Conservation (phyloP, 1,139 yeast species). For the Taphrina wiesneri region DNA sequence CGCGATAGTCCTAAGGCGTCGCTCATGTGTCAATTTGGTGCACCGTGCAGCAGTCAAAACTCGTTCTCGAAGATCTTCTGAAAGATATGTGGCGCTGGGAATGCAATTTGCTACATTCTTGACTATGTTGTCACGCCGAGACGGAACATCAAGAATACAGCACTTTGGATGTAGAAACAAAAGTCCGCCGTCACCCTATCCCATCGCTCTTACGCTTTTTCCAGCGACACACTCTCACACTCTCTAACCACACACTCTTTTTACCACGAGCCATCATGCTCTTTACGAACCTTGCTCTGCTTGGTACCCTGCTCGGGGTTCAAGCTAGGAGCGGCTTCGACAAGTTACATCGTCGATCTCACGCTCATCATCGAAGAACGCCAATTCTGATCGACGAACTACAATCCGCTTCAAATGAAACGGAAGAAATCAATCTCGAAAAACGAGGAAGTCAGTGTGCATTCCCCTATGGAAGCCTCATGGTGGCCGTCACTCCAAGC, state of each 20-base stretch:
- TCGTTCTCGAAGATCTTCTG: slow-evolving; percentile 2
- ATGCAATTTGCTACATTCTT: slow-evolving; percentile 7
- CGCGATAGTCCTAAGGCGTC: not conserved
- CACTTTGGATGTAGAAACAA: not conserved
- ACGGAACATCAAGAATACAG: not conserved
- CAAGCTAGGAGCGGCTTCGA: slow-evolving; percentile 14
- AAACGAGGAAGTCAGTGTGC: slow-evolving; percentile 35
- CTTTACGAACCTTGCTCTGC: slow-evolving; percentile 3
- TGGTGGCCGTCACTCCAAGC: slow-evolving; percentile 64
- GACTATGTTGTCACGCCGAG: not conserved
- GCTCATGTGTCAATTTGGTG: not conserved
- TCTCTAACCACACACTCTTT: slow-evolving; percentile 12
- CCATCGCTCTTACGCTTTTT: not conserved
- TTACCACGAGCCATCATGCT: not conserved
- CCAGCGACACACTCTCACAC: slow-evolving; percentile 4
- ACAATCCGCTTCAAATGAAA: slow-evolving; percentile 9
- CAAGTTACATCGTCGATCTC: slow-evolving; percentile 7
- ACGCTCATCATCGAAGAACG: slow-evolving; percentile 11
- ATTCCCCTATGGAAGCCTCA: slow-evolving; percentile 65
- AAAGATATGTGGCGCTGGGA: slow-evolving; percentile 4
- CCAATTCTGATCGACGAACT: not conserved
- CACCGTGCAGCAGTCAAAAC: slow-evolving; percentile 2
- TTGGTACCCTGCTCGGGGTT: slow-evolving; percentile 8
- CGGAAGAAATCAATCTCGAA: not conserved
- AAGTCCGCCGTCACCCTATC: not conserved